phyloP scores from a whole-genome alignment of 305 asterid genomes.

The Fraxinus latifolia region DNA sequence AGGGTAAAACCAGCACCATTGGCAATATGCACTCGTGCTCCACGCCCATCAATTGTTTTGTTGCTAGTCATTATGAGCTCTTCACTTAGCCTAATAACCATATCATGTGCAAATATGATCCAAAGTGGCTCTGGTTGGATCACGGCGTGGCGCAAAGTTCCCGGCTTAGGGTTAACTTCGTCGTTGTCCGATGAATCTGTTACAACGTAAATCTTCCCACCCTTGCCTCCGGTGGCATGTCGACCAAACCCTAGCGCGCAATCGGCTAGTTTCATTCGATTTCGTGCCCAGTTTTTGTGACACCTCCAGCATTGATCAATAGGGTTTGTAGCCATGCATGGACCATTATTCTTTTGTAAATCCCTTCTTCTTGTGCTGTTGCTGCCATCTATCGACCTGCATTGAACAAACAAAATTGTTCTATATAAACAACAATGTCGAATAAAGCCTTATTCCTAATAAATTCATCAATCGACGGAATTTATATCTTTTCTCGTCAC shows the following conservation, averaged over 20 bases:
- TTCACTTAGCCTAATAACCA: constrained; percentile 45
- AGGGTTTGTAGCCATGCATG: constrained; percentile 55
- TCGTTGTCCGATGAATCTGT: constrained; percentile 53
- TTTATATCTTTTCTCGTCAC: background rate
- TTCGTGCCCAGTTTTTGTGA: constrained; percentile 34
- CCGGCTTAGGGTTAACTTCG: constrained; percentile 47
- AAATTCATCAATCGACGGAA: background rate
- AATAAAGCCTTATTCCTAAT: background rate
- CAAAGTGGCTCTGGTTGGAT: constrained; percentile 63
- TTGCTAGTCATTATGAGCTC: constrained; percentile 61
- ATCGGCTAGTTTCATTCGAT: constrained; percentile 34
- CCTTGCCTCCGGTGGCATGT: constrained; percentile 50
- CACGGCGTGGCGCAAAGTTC: constrained; percentile 60
- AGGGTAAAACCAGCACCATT: constrained; percentile 59
- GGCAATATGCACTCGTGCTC: constrained; percentile 50
- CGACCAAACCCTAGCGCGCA: constrained; percentile 61
- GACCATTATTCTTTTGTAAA: constrained; percentile 1
- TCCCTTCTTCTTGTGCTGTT: constrained; percentile 35
- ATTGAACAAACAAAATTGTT: background rate
- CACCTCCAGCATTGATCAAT: constrained; percentile 64
- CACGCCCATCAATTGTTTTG: constrained; percentile 81
- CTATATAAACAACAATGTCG: background rate
- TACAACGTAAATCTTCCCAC: constrained; percentile 46
- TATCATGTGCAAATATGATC: constrained; percentile 43
- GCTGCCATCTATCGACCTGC: constrained; percentile 23